phyloP scores from a whole-genome alignment of 345 rosid species.

The Microcos paniculata region DNA sequence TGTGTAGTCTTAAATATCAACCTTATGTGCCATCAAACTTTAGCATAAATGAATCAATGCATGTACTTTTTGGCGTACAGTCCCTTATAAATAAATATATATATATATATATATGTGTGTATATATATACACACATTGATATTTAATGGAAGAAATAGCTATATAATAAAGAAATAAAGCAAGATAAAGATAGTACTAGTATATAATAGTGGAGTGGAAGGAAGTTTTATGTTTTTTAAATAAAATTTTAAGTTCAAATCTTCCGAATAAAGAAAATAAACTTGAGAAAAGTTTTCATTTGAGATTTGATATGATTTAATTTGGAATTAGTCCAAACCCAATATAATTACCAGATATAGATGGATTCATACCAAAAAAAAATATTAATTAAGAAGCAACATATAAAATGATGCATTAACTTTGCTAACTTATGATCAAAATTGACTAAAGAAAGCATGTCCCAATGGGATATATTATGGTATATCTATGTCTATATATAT shows the following conservation, averaged over 20 bases:
- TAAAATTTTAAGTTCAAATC: too few species aligned
- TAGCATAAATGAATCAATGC: slow-evolving; percentile 3
- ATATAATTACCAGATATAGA: too few species aligned
- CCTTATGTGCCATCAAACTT: slow-evolving; percentile 13
- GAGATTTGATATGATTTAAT: too few species aligned
- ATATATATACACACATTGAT: not conserved
- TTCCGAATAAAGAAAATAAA: too few species aligned
- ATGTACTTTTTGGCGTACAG: slow-evolving; percentile 6
- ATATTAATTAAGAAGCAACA: not conserved
- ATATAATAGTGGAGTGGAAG: too few species aligned
- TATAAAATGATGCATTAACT: not conserved
- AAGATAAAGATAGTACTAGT: not conserved
- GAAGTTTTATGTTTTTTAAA: too few species aligned
- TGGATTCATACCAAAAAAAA: too few species aligned
- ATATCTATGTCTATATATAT: not conserved
- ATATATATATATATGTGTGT: too few species aligned
- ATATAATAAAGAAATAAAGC: not conserved
- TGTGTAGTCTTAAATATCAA: slow-evolving; percentile 12
- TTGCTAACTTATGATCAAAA: not conserved
- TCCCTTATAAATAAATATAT: not conserved
- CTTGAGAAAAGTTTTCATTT: too few species aligned
- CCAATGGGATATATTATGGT: not conserved
- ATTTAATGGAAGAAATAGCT: not conserved
- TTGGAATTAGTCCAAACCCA: too few species aligned
- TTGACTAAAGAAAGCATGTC: slow-evolving; percentile 3